Conservation (phyloP, 371 early-diverging fungal species). For the Mortierella sp. region DNA sequence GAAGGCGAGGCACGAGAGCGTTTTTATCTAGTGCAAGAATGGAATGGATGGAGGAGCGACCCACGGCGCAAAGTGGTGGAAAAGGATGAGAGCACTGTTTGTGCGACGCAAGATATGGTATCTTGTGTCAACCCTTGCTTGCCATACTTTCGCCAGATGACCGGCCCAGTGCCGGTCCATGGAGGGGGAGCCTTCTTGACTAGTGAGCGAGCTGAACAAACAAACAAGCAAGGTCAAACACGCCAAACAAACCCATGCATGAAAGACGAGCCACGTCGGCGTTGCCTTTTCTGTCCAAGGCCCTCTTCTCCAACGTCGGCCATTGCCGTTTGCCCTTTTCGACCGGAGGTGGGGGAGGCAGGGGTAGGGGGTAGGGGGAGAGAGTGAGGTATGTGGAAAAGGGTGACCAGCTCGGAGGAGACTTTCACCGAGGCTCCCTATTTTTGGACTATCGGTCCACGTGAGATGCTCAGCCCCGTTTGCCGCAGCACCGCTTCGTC, state of each 20-base stretch:
- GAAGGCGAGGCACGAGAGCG: conserved; percentile 4
- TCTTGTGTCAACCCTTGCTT: conserved; percentile 13
- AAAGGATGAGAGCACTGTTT: background rate
- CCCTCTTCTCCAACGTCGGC: background rate
- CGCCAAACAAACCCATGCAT: background rate
- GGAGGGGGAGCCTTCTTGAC: too few species aligned
- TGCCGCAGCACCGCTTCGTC: too few species aligned
- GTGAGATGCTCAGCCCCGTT: too few species aligned
- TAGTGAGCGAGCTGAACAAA: conserved; percentile 5
- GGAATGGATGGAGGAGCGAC: background rate
- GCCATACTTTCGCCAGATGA: conserved; percentile 7
- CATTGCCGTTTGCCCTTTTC: conserved; percentile 1
- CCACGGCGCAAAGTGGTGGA: conserved; percentile 23
- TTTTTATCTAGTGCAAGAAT: background rate
- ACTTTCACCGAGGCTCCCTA: too few species aligned
- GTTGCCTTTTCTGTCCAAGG: conserved; percentile 21
- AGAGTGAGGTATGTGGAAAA: background rate
- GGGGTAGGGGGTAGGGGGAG: too few species aligned
- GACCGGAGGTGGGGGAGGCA: too few species aligned
- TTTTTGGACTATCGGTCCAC: too few species aligned
- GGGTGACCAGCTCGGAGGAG: too few species aligned
- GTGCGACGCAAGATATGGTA: conserved; percentile 43
- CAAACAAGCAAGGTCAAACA: background rate
- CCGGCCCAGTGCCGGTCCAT: too few species aligned
- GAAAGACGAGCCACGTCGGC: background rate